Evolutionary conservation across 2,329 filamentous ascomycete species (phyloP).

Genomic region (Fusarium sp.): DNA sequence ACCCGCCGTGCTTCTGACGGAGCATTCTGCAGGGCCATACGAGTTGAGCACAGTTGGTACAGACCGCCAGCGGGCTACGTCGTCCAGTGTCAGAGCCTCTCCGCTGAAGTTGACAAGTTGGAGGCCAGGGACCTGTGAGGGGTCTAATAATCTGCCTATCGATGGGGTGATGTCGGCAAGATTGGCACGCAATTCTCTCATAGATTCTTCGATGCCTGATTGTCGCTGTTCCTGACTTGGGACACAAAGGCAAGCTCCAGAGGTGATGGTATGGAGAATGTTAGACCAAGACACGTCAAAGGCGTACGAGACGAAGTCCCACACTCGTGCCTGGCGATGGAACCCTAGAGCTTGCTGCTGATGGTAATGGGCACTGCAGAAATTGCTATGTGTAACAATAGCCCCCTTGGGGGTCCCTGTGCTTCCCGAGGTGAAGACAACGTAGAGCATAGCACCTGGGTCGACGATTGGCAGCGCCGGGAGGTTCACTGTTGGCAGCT

Average conservation of each 20-base stretch:
- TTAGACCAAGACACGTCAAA: slow-evolving; percentile 2
- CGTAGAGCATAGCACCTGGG: slow-evolving; percentile 10
- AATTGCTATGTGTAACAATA: slow-evolving; percentile 9
- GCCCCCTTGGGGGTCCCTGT: slow-evolving; percentile 42
- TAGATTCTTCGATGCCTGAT: not conserved
- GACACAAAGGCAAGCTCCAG: slow-evolving; percentile 4
- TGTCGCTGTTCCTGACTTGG: slow-evolving; percentile 1
- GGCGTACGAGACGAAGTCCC: slow-evolving; percentile 3
- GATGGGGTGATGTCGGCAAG: not conserved
- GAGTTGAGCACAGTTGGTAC: not conserved
- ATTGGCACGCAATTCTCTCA: not conserved
- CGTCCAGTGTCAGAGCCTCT: not conserved
- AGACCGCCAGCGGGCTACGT: not conserved
- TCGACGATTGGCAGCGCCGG: not conserved
- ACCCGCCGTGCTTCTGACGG: not conserved
- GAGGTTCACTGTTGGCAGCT: not conserved
- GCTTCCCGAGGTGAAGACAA: slow-evolving; percentile 43
- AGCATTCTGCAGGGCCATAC: not conserved
- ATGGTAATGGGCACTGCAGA: not conserved
- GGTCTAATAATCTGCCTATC: not conserved
- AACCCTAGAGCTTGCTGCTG: not conserved
- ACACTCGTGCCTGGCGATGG: not conserved
- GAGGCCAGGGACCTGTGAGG: not conserved
- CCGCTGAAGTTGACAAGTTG: not conserved
- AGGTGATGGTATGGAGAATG: not conserved